Evolutionary conservation across 371 early-diverging fungal genomes (phyloP).

Genomic region (Actinomucor elegans): DNA sequence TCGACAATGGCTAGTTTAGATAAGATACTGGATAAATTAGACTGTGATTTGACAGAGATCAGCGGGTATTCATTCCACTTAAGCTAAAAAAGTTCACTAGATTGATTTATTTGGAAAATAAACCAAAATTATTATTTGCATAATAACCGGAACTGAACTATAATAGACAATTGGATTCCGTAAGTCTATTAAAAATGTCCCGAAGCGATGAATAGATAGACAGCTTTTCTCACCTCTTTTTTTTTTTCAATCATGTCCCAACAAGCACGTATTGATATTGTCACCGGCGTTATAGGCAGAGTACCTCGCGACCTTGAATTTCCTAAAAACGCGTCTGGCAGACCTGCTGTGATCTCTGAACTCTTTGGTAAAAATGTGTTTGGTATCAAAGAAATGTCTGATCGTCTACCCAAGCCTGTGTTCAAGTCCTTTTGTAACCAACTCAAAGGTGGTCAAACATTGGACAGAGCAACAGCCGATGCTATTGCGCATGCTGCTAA

Average conservation of each 20-base stretch:
- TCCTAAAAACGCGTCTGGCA: slow-evolving; percentile 66
- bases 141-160: no score
- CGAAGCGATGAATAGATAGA: no score
- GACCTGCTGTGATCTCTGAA: slow-evolving; percentile 75
- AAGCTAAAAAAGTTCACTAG: no score
- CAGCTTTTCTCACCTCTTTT: no score
- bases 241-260: slow-evolving; percentile 30
- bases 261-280: slow-evolving; percentile 48
- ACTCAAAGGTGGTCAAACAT: slow-evolving; percentile 78
- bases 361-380: slow-evolving; percentile 93
- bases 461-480: slow-evolving; percentile 93
- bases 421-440: slow-evolving; percentile 88
- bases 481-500: slow-evolving; percentile 96
- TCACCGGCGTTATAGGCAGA: slow-evolving; percentile 47
- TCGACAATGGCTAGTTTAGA: no score
- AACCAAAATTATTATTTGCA: no score
- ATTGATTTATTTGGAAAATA: no score
- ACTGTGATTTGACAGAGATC: no score
- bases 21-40: no score
- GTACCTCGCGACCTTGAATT: slow-evolving; percentile 68
- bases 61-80: no score
- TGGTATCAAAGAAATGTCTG: slow-evolving; percentile 79
- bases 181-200: no score
- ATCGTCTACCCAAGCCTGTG: slow-evolving; percentile 92
- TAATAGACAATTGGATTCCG: no score